Conservation (phyloP, 2,329 filamentous ascomycete genomes). For the Colletotrichum brevisporum region DNA sequence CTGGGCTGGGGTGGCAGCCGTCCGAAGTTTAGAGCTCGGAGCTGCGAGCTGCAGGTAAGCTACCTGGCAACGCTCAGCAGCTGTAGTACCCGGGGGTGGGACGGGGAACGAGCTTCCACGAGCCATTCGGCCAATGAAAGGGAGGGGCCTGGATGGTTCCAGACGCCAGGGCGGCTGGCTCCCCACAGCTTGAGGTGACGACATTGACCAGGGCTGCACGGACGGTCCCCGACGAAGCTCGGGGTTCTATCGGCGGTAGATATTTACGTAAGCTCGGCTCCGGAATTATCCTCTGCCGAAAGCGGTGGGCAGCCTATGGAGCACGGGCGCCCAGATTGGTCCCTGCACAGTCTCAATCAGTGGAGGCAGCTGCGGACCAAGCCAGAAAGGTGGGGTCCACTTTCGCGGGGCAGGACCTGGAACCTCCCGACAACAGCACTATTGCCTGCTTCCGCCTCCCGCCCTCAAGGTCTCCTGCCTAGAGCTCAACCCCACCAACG, state of each 20-base stretch:
- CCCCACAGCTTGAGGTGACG: slow-evolving; percentile 35
- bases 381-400: slow-evolving; percentile 31
- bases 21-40: slow-evolving; percentile 41
- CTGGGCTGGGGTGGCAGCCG: slow-evolving; percentile 27
- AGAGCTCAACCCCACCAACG: slow-evolving; percentile 37
- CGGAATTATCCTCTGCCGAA: slow-evolving; percentile 13
- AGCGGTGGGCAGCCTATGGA: no score
- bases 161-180: slow-evolving; percentile 31
- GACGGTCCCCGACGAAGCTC: slow-evolving; percentile 1
- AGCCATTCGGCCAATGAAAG: slow-evolving; percentile 25
- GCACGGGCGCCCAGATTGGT: background rate
- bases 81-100: slow-evolving; percentile 15
- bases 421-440: slow-evolving; percentile 17
- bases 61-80: slow-evolving; percentile 3
- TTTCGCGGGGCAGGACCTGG: slow-evolving; percentile 35
- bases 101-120: slow-evolving; percentile 26
- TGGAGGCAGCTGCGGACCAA: slow-evolving; percentile 20
- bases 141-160: slow-evolving; percentile 27
- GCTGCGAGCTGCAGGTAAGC: slow-evolving; percentile 32
- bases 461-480: slow-evolving; percentile 25
- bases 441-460: background rate
- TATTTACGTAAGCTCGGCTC: slow-evolving; percentile 23
- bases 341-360: slow-evolving; percentile 12
- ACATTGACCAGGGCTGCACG: slow-evolving; percentile 28
- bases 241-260: rapidly evolving